phyloP scores from a whole-genome alignment of 1,284 basidiomycete species.

The Ceratobasidium sp. region DNA sequence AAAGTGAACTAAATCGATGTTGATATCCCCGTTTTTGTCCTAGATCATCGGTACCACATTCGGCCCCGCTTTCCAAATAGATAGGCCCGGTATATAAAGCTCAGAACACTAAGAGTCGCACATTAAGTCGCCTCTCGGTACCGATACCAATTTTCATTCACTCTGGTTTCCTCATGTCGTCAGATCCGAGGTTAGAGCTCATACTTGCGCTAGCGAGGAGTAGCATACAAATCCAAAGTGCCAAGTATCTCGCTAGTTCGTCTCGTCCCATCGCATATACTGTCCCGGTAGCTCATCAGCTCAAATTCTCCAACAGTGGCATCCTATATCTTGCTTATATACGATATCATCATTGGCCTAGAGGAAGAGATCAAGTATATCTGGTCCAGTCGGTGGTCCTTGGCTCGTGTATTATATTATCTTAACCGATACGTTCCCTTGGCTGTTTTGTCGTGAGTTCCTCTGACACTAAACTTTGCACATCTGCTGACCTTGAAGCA shows the following conservation, averaged over 20 bases:
- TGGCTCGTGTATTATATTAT: slow-evolving; percentile 11
- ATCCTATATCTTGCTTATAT: slow-evolving; percentile 1
- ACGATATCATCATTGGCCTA: not conserved
- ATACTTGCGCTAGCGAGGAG: not conserved
- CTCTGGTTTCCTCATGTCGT: not conserved
- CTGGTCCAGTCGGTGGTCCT: slow-evolving; percentile 6
- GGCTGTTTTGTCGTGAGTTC: slow-evolving; percentile 3
- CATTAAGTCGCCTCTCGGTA: no score
- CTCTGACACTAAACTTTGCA: not conserved
- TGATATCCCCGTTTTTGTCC: no score
- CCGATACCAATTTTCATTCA: no score
- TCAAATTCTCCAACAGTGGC: not conserved
- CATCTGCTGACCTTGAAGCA: not conserved
- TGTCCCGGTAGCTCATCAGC: not conserved
- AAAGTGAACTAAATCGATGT: no score
- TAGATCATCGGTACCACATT: no score
- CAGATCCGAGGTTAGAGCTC: not conserved
- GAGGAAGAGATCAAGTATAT: slow-evolving; percentile 9
- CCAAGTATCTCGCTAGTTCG: not conserved
- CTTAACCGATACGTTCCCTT: slow-evolving; percentile 5
- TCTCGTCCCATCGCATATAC: not conserved
- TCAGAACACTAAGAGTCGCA: no score
- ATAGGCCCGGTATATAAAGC: no score
- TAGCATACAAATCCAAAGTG: not conserved
- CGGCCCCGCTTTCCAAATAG: no score